A percentile compares a stretch with the other conserved stretches of the same genome.
These are phyloP conservation scores for Aspergillus panamensis DNA, from an alignment of 495 filamentous ascomycete species.

Conservation along the genomic window DNA sequence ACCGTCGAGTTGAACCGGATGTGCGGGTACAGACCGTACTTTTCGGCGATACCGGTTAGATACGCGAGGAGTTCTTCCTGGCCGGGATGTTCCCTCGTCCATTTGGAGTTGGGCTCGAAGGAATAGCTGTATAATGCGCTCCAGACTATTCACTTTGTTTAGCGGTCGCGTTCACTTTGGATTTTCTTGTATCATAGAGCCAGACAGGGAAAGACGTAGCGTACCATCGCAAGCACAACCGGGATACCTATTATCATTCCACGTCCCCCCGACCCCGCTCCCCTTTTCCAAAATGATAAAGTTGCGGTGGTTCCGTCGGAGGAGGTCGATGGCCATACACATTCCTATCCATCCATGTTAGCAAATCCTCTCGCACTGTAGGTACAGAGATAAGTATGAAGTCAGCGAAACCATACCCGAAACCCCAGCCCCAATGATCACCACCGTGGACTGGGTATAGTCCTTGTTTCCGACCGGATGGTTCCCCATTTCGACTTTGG, in stretches of 20 bases:
- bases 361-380: not conserved
- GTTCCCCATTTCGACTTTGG: not conserved
- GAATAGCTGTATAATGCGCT: slow-evolving; percentile 59
- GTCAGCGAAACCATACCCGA: slow-evolving; percentile 3
- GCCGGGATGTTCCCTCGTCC: slow-evolving; percentile 61
- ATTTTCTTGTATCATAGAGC: not conserved
- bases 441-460: slow-evolving; percentile 15
- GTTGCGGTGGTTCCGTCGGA: slow-evolving; percentile 49
- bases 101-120: slow-evolving; percentile 62
- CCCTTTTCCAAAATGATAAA: slow-evolving; percentile 56
- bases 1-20: slow-evolving; percentile 54
- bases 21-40: slow-evolving; percentile 54
- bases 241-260: slow-evolving; percentile 54
- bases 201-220: not conserved
- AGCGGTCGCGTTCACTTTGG: not conserved
- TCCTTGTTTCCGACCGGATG: slow-evolving; percentile 9
- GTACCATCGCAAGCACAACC: slow-evolving; percentile 53
- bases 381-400: not conserved
- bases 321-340: slow-evolving; percentile 56
- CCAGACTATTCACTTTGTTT: slow-evolving; percentile 32
- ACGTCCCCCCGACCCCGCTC: slow-evolving; percentile 52
- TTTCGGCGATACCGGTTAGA: slow-evolving; percentile 54
- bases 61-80: slow-evolving; percentile 61
- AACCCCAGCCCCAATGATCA: slow-evolving; percentile 12
- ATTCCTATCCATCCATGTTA: slow-evolving; percentile 31